Evolutionary conservation across 176 grass and related monocot species (phyloP).

Genomic region (Cocos nucifera): DNA sequence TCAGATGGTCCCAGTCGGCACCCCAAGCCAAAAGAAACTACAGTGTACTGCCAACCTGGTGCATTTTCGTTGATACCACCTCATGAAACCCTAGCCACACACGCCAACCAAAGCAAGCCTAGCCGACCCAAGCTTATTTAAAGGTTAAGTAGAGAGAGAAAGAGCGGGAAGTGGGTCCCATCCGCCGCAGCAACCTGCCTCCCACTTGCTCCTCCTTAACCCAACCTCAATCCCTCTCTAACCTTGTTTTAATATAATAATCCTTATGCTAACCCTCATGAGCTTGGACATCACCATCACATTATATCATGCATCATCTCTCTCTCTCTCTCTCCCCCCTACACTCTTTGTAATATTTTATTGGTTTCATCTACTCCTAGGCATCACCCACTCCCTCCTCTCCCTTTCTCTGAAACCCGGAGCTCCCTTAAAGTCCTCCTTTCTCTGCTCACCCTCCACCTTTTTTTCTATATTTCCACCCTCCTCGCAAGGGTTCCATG

Average conservation of each 20-base stretch:
- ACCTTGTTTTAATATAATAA: neutral
- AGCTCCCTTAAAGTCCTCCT: conserved; percentile 5
- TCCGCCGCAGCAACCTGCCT: no score
- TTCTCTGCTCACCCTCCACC: conserved; percentile 9
- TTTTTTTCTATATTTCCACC: conserved; percentile 15
- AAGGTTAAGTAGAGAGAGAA: no score
- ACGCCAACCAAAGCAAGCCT: no score
- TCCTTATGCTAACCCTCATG: neutral
- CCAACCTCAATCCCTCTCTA: neutral
- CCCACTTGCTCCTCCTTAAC: neutral
- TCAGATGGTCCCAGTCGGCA: no score
- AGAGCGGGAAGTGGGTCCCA: no score
- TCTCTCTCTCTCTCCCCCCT: no score
- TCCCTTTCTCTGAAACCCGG: conserved; percentile 20
- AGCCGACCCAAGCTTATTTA: no score
- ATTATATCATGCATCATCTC: neutral
- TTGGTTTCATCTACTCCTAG: conserved; percentile 23
- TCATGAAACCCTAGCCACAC: no score
- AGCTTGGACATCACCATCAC: conserved; percentile 2
- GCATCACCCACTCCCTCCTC: conserved; percentile 16
- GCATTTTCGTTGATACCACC: no score
- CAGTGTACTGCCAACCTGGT: no score
- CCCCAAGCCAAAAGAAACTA: no score
- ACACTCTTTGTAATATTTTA: conserved; percentile 26
- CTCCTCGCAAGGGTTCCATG: neutral